phyloP scores from a whole-genome alignment of 805 yeast species.

The Metschnikowia shivogae region DNA sequence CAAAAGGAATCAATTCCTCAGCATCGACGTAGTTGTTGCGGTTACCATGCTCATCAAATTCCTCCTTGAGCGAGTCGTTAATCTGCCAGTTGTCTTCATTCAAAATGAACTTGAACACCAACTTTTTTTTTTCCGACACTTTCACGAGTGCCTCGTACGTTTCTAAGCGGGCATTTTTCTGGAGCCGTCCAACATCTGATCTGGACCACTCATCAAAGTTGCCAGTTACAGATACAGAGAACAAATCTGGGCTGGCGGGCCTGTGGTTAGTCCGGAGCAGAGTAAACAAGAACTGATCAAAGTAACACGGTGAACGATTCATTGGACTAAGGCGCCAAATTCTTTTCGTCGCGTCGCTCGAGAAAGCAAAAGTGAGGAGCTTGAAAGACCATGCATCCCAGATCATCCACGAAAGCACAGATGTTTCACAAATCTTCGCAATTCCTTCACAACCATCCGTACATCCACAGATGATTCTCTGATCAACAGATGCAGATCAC shows the following conservation, averaged over 20 bases:
- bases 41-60: constrained; percentile 32
- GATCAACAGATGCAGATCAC: no score
- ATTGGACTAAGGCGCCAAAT: background rate
- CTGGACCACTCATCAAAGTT: constrained; percentile 39
- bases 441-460: no score
- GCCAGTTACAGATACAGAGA: constrained; percentile 36
- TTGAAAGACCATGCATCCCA: no score
- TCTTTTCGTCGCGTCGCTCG: background rate
- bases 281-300: background rate
- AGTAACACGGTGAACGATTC: no score
- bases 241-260: constrained; percentile 14
- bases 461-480: no score
- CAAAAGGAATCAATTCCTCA: constrained; percentile 19
- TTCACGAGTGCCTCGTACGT: constrained; percentile 21
- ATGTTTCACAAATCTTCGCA: no score
- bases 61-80: constrained; percentile 20
- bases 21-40: constrained; percentile 32
- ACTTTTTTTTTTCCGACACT: constrained; percentile 20
- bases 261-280: constrained; percentile 9
- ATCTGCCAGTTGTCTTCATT: constrained; percentile 32
- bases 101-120: constrained; percentile 37
- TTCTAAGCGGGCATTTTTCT: constrained; percentile 10
- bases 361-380: background rate
- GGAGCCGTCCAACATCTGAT: constrained; percentile 15
- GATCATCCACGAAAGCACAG: no score